Percentiles rank a stretch among this genome's conserved stretches.
Evolutionary conservation across 2,329 filamentous ascomycete genomes (phyloP).

Genomic region (Coniochaeta sp.): DNA sequence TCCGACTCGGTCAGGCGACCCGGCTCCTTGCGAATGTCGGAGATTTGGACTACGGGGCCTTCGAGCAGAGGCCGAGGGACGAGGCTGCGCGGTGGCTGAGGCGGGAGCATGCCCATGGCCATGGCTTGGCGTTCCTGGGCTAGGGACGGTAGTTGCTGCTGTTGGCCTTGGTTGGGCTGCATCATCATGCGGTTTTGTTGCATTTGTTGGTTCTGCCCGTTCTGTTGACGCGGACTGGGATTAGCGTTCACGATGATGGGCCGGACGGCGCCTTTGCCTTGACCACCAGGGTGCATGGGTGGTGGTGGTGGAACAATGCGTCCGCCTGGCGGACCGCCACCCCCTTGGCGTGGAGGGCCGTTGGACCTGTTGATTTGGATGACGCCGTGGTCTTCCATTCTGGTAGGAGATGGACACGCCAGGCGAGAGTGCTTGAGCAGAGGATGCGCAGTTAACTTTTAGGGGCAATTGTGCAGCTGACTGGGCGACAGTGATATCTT

Average conservation of each 20-base stretch:
- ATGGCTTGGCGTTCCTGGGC: neutral
- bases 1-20: conserved; percentile 25
- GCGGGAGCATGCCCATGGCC: neutral
- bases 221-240: neutral
- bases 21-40: conserved; percentile 27
- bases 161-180: neutral
- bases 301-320: neutral
- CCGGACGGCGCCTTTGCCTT: neutral
- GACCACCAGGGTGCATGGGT: neutral
- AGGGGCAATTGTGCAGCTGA: neutral
- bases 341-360: neutral
- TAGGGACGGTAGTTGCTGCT: neutral
- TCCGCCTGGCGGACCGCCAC: neutral
- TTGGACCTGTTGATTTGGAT: neutral
- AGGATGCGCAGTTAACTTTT: neutral
- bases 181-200: neutral
- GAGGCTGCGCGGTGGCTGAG: conserved; percentile 1
- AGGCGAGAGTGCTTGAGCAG: neutral
- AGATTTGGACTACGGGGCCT: conserved; percentile 15
- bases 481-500: neutral
- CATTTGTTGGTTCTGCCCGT: neutral
- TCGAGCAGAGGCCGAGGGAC: conserved; percentile 5
- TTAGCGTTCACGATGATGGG: neutral
- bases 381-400: neutral
- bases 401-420: neutral